Percentiles rank a stretch among this genome's conserved stretches.
phyloP scores from a whole-genome alignment of 2,329 filamentous ascomycete genomes.

The Claviceps sp. region DNA sequence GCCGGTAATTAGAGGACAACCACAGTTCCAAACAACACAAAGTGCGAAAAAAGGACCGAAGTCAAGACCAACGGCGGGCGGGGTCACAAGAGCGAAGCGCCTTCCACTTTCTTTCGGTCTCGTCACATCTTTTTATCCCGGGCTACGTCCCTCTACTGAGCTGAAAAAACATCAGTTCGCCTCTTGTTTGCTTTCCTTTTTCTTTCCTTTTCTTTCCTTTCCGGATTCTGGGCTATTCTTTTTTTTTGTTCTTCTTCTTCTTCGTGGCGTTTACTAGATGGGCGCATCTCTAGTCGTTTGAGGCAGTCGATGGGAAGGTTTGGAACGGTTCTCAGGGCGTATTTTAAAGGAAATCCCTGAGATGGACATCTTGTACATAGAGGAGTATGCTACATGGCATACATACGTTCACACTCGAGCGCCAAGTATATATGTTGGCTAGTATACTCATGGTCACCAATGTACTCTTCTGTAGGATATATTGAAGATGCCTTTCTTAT shows the following conservation, averaged over 20 bases:
- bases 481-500: background rate
- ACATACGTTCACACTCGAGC: background rate
- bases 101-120: background rate
- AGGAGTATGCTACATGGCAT: background rate
- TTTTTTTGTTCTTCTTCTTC: background rate
- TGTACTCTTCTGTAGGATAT: slow-evolving; percentile 1
- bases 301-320: background rate
- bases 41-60: background rate
- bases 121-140: background rate
- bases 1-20: background rate
- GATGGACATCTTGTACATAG: background rate
- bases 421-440: background rate
- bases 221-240: background rate
- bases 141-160: background rate
- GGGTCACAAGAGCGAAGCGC: background rate
- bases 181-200: background rate
- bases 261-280: background rate
- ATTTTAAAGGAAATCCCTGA: background rate
- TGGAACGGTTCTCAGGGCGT: background rate
- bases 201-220: background rate
- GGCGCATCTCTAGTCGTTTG: background rate
- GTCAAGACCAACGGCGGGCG: background rate
- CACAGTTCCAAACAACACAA: background rate
- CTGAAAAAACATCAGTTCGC: background rate
- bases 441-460: background rate